phyloP scores from a whole-genome alignment of 1,139 yeast genomes.

The Hansenula lynferdii region DNA sequence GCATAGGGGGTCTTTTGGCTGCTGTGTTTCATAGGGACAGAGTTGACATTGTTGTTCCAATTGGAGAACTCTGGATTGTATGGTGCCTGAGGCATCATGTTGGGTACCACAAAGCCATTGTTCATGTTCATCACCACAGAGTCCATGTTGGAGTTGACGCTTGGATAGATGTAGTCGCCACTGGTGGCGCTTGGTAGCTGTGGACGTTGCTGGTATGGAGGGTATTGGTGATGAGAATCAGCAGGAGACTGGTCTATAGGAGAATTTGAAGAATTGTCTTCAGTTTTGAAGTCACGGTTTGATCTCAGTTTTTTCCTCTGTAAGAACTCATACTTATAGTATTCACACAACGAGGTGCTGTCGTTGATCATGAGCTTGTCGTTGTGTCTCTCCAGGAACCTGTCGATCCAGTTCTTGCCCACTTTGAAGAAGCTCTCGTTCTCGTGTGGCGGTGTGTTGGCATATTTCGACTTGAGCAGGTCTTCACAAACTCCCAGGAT shows the following conservation, averaged over 20 bases:
- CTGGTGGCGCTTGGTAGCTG: background rate
- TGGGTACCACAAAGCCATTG: background rate
- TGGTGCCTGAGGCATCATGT: background rate
- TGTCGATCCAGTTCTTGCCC: conserved; percentile 24
- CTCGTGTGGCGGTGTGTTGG: conserved; percentile 8
- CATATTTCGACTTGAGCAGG: conserved; percentile 17
- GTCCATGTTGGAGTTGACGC: background rate
- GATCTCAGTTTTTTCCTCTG: conserved; percentile 20
- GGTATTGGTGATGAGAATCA: conserved; percentile 3
- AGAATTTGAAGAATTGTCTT: conserved; percentile 6
- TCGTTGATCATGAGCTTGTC: conserved; percentile 18
- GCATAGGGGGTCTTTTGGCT: background rate
- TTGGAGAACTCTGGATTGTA: background rate
- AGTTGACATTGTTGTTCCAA: background rate
- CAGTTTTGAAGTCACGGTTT: conserved; percentile 14
- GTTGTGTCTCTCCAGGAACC: conserved; percentile 23
- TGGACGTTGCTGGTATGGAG: conserved; percentile 3
- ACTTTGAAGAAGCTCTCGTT: conserved; percentile 19
- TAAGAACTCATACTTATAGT: conserved; percentile 21
- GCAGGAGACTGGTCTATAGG: background rate
- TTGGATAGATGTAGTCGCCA: conserved; percentile 1
- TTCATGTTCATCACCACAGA: background rate
- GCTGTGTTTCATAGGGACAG: conserved; percentile 1
- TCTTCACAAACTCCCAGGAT: conserved; percentile 20
- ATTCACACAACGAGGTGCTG: conserved; percentile 18